Conservation (phyloP, 2,329 filamentous ascomycete genomes). For the Botrytis elliptica region DNA sequence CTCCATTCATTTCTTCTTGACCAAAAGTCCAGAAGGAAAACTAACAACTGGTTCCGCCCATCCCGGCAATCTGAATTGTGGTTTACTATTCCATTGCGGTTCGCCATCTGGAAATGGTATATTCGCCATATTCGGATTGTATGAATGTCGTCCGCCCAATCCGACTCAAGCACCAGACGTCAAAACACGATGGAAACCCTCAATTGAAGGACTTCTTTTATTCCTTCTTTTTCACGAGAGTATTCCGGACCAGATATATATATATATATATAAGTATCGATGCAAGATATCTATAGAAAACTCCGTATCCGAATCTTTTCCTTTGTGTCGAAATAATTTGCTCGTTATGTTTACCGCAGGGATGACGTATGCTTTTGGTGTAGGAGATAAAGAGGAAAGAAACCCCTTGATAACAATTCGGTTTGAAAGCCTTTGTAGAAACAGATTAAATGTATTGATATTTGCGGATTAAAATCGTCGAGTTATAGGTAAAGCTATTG, state of each 20-base stretch:
- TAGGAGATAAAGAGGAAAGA: not conserved
- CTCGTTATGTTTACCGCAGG: not conserved
- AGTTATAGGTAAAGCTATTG: not conserved
- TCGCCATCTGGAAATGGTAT: conserved; percentile 23
- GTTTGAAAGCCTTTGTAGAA: not conserved
- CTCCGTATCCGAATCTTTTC: not conserved
- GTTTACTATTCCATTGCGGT: conserved; percentile 38
- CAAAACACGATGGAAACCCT: not conserved
- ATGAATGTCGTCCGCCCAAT: not conserved
- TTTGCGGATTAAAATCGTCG: not conserved
- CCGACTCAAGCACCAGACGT: not conserved
- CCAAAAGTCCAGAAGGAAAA: not conserved
- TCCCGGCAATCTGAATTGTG: conserved; percentile 38
- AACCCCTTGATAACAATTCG: not conserved
- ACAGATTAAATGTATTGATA: not conserved
- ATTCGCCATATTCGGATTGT: conserved; percentile 9
- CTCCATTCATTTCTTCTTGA: not conserved
- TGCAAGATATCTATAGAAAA: not conserved
- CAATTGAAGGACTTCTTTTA: not conserved
- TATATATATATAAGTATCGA: not conserved
- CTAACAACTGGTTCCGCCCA: conserved; percentile 40
- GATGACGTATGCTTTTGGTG: conserved; percentile 16
- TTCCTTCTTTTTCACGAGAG: not conserved
- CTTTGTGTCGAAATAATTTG: conserved; percentile 2
- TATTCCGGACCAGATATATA: not conserved